Percentiles rank a stretch among this genome's conserved stretches.
phyloP scores from a whole-genome alignment of 2,329 filamentous ascomycete species.

The Colletotrichum limetticola region DNA sequence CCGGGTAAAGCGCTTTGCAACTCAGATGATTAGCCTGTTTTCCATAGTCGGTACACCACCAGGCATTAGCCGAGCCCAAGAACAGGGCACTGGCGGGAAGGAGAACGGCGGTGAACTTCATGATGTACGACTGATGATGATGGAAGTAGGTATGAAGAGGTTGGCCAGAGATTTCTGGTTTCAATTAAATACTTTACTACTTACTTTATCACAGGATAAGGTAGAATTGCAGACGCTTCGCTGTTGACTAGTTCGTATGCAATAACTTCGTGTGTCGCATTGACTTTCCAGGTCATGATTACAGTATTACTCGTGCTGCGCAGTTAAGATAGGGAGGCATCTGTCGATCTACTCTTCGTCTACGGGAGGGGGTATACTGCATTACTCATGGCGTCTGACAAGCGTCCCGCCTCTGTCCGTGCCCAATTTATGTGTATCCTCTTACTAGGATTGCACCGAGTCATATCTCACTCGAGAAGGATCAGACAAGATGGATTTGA shows the following conservation, averaged over 20 bases:
- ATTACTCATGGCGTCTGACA: not conserved
- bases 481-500: not conserved
- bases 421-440: not conserved
- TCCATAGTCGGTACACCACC: slow-evolving; percentile 4
- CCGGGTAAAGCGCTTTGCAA: not conserved
- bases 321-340: not conserved
- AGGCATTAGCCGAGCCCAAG: slow-evolving; percentile 2
- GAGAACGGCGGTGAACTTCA: not conserved
- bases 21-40: not conserved
- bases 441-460: not conserved
- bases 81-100: not conserved
- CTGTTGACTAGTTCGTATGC: no score
- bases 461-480: not conserved
- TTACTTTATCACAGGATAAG: no score
- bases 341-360: not conserved
- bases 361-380: not conserved
- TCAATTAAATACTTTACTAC: not conserved
- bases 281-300: not conserved
- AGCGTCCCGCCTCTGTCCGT: not conserved
- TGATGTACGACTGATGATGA: not conserved
- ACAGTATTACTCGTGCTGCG: not conserved
- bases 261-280: not conserved
- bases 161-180: not conserved
- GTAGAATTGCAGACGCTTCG: no score
- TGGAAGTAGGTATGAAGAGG: not conserved